phyloP scores from a whole-genome alignment of 2,329 filamentous ascomycete genomes.

The Paracoccidioides brasiliensis region DNA sequence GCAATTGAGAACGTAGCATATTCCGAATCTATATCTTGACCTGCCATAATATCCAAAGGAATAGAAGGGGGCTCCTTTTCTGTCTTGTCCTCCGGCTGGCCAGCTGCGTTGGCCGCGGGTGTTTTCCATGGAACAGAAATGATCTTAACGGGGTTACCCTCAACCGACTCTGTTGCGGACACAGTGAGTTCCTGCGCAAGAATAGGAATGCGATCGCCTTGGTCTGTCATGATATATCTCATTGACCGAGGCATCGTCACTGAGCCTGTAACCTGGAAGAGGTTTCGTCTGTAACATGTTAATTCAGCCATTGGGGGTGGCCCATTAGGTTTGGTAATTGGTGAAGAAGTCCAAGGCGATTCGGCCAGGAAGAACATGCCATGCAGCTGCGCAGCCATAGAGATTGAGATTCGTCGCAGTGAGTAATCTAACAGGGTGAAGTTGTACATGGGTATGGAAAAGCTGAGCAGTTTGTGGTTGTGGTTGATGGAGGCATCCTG shows the following conservation, averaged over 20 bases:
- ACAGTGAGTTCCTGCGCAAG: constrained; percentile 74
- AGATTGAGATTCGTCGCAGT: constrained; percentile 42
- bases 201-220: constrained; percentile 72
- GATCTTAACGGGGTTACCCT: constrained; percentile 80
- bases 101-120: constrained; percentile 64
- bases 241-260: constrained; percentile 67
- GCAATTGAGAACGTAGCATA: constrained; percentile 85
- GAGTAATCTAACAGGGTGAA: constrained; percentile 49
- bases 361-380: constrained; percentile 59
- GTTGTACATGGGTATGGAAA: constrained; percentile 50
- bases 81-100: constrained; percentile 44
- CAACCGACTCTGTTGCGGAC: constrained; percentile 86
- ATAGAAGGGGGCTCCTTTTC: constrained; percentile 82
- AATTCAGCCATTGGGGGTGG: constrained; percentile 53
- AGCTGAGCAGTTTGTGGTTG: constrained; percentile 60
- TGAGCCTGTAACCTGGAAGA: constrained; percentile 90
- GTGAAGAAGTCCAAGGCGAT: constrained; percentile 47
- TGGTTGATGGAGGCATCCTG: constrained; percentile 48
- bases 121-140: constrained; percentile 99
- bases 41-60: constrained; percentile 52
- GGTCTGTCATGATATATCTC: constrained; percentile 68
- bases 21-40: constrained; percentile 64
- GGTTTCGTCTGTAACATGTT: constrained; percentile 88
- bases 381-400: constrained; percentile 49
- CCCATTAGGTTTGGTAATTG: constrained; percentile 38